A percentile compares a stretch with the other conserved stretches of the same genome.
Conservation (phyloP, 1,284 basidiomycete genomes). For the Sparassis latifolia region DNA sequence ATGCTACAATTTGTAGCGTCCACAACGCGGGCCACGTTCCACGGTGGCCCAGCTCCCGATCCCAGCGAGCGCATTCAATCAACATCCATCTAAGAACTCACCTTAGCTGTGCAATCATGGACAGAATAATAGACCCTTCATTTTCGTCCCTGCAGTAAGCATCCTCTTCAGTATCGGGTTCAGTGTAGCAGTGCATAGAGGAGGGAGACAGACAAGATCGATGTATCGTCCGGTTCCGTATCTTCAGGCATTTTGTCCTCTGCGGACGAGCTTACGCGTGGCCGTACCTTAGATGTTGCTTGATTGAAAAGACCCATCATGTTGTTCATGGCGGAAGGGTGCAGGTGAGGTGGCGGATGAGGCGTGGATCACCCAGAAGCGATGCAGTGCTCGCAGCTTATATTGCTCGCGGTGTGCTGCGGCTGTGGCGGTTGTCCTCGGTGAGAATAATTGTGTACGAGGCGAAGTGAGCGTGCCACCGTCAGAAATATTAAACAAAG, state of each 20-base stretch:
- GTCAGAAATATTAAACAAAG: too few species aligned
- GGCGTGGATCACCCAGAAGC: not conserved
- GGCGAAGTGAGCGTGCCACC: too few species aligned
- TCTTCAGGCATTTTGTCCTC: constrained; percentile 70
- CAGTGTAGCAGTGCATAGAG: constrained; percentile 6
- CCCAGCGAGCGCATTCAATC: too few species aligned
- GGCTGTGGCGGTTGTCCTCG: too few species aligned
- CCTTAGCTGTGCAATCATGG: constrained; percentile 84
- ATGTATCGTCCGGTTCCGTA: constrained; percentile 78
- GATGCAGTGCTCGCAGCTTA: not conserved
- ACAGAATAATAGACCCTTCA: constrained; percentile 74
- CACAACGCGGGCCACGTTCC: not conserved
- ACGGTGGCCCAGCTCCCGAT: too few species aligned
- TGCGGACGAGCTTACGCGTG: constrained; percentile 45
- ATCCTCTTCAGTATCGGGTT: constrained; percentile 15
- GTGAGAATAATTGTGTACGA: too few species aligned
- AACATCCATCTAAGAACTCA: constrained; percentile 20
- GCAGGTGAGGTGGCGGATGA: not conserved
- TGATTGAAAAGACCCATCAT: constrained; percentile 78
- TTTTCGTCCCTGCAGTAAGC: constrained; percentile 55
- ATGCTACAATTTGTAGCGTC: not conserved
- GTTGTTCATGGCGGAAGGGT: constrained; percentile 12
- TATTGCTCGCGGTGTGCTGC: too few species aligned
- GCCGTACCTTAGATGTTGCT: constrained; percentile 57
- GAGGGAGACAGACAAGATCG: constrained; percentile 61